phyloP scores from a whole-genome alignment of 108 stramenopile species.

The Epithemia pelagica region DNA sequence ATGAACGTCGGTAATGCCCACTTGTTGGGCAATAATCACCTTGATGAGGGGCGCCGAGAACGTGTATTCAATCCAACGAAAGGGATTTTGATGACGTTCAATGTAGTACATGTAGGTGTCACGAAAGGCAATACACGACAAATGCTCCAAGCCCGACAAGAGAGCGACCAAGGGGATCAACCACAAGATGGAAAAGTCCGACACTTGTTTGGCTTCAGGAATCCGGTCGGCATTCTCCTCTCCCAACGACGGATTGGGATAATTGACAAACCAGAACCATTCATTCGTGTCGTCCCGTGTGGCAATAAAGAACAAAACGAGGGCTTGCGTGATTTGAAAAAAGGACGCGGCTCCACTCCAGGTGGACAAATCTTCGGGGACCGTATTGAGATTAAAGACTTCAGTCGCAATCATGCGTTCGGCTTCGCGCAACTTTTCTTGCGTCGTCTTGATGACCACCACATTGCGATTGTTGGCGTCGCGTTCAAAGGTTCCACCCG shows the following conservation, averaged over 20 bases:
- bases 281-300: neutral
- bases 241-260: neutral
- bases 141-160: conserved; percentile 20
- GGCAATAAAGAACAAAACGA: conserved; percentile 5
- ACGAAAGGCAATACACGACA: conserved; percentile 10
- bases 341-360: conserved; percentile 9
- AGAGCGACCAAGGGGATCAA: conserved; percentile 10
- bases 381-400: conserved; percentile 6
- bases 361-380: conserved; percentile 3
- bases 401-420: neutral
- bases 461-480: no score
- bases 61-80: conserved; percentile 32
- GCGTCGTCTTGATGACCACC: neutral
- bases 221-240: neutral
- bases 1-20: conserved; percentile 27
- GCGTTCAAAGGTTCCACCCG: no score
- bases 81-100: conserved; percentile 21
- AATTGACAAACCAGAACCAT: conserved; percentile 17
- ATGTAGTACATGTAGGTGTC: conserved; percentile 14
- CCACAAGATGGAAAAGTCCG: conserved; percentile 18
- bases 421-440: neutral
- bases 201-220: neutral
- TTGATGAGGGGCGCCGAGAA: conserved; percentile 20
- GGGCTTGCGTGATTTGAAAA: conserved; percentile 18
- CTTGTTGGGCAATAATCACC: conserved; percentile 26